These are phyloP conservation scores for Magnaporthiopsis rhizophila DNA, from an alignment of 2,329 filamentous ascomycete species.

Conservation along the genomic window DNA sequence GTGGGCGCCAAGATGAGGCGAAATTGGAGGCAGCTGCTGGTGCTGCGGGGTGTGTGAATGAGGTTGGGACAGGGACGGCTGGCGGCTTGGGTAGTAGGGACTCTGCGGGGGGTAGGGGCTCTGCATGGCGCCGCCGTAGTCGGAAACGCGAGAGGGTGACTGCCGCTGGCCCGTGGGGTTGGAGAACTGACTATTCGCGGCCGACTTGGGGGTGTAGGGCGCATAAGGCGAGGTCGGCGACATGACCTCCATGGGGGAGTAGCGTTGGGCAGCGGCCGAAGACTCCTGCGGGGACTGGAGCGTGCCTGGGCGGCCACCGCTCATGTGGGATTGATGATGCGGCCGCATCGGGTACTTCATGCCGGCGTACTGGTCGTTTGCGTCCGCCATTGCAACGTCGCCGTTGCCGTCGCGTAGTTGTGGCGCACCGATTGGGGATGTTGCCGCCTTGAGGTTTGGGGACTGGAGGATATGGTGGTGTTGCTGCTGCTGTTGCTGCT, in stretches of 20 bases:
- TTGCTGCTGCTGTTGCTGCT: not conserved
- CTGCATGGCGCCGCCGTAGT: conserved; percentile 39
- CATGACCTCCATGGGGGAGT: conserved; percentile 90
- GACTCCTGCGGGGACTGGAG: conserved; percentile 70
- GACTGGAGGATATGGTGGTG: conserved; percentile 4
- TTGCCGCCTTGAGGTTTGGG: conserved; percentile 35
- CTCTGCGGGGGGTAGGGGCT: conserved; percentile 31
- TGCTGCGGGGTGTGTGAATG: conserved; percentile 28
- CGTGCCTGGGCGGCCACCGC: conserved; percentile 41
- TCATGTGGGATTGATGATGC: conserved; percentile 65
- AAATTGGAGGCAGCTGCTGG: conserved; percentile 68
- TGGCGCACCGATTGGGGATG: conserved; percentile 45
- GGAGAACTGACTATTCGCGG: conserved; percentile 45
- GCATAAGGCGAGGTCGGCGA: conserved; percentile 75
- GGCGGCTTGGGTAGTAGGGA: conserved; percentile 48
- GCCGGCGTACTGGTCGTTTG: conserved; percentile 68
- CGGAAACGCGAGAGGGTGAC: conserved; percentile 63
- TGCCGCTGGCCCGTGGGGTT: conserved; percentile 53
- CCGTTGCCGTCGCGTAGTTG: conserved; percentile 64
- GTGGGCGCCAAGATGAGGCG: conserved; percentile 42
- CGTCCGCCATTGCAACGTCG: conserved; percentile 81
- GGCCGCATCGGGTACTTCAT: conserved; percentile 80
- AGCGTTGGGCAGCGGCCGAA: conserved; percentile 78
- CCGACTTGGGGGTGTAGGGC: conserved; percentile 54
- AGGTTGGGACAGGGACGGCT: conserved; percentile 21